Evolutionary conservation across 2,329 filamentous ascomycete genomes (phyloP), one percentile per base, ranked within the genome.

Genomic region (Fusarium marasasianum): DNA sequence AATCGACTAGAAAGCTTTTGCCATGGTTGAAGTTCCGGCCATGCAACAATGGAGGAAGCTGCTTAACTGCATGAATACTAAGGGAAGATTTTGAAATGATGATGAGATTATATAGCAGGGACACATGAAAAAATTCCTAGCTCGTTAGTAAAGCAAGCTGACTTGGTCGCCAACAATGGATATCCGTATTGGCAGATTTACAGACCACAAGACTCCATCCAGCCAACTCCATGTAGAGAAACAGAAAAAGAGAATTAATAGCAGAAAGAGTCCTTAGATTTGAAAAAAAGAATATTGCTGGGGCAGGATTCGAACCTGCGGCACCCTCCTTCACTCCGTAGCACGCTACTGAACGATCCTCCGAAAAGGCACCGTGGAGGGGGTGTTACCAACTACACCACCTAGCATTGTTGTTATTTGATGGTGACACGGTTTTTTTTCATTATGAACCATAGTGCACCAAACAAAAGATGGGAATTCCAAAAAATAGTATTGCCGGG

Each of bases 351-450:
- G 43, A 45, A 45, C 24, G 17, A 13, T 4, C 43, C n/a, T 6
- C 2, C 15, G 3, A 44, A 0, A 4, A 15, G 43, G n/a, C 7
- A 44, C 7, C 43, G 43, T 44, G 11, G 15, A 24, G 43, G 11
- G 10, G n/a, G 6, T 24, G 43, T 44, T 44, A 44, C 43, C n/a
- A 44, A 41, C 44, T 45, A 45, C 24, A 45, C 44, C 24, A 45
- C 24, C 44, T 6, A 20, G 44, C 44, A 45, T 45, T 45, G 1
- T 26, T 26, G 18, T 14, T 26, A 9, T 20, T 20, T 45, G 2
- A 14, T 20, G 20, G 0, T 20, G 8, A 26, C 7, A 3, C 5
- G 14, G 24, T 20, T 45, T 1, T 1, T 20, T 26, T 20, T 29
- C 4, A 20, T 4, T 20, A 26, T 47, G 18, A 20, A 14, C 44